Evolutionary conservation across 148 eudicot genomes (phyloP), one percentile per base, ranked within the genome.

Genomic region (Hydrangea macrophylla): DNA sequence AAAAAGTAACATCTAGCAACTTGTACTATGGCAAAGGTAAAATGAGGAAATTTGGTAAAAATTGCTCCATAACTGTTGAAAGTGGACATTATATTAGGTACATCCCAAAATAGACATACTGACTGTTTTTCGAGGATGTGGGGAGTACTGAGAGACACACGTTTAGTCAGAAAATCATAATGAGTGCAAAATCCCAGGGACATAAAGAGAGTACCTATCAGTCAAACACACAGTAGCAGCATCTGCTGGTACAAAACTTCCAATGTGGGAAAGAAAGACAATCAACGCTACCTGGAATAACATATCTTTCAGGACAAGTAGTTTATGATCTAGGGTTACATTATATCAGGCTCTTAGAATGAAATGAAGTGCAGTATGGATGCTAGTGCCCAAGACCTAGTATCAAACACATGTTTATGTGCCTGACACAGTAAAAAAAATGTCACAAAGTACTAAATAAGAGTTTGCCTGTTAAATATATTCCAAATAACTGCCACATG

Each of bases 221-320:
- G 96, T 94, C 80, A 94, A 85, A 65, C 98, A 96, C 81, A 94
- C 92, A 65, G 83, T 86, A 65, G 98, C 98, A 65, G 89, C 89
- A 78, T 94, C 98, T 2, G 96, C 98, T 55, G 98, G 98, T 62
- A 94, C 96, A 88, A 86, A 94, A 79, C 98, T 88, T 78, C 98
- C 98, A 72, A 94, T 80, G 76, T 94, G 98, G 78, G 98, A 82
- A 68, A 94, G 96, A 78, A 94, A 90, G 73, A 94, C 96, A 79
- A 94, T 90, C 82, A 94, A 80, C 27, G 98, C 98, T 59, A 90
- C 98, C 97, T 94, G 78, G 62, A 76, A 80, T 66, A 33, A 48
- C 1, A 11, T 6, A 13, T 35, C 32, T 33, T 37, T 32, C 30
- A 31, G 42, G 40, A 22, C 2, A 72, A 45, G 42, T 20, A 45